Evolutionary conservation across 1,284 basidiomycete genomes (phyloP).

Genomic region (Cryptococcus sp.): DNA sequence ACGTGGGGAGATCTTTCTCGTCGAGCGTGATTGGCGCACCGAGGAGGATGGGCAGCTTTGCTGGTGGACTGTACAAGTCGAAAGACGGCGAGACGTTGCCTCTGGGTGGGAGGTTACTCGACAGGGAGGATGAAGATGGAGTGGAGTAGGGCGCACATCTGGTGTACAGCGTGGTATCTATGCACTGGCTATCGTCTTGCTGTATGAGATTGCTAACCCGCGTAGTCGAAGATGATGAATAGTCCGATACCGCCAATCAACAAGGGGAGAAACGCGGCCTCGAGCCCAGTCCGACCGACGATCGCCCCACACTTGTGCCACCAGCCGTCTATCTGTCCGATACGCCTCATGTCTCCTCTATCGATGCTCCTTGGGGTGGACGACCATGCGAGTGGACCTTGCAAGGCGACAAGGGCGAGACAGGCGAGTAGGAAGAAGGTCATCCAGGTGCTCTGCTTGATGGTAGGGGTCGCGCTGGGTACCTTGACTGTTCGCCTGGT

Average conservation of each 20-base stretch:
- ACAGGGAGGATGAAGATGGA: neutral
- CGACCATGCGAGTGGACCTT: neutral
- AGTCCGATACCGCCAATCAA: neutral
- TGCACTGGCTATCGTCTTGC: neutral
- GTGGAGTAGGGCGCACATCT: neutral
- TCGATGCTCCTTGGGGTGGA: too few relatives aligned
- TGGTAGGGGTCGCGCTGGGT: neutral
- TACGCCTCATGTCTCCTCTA: too few relatives aligned
- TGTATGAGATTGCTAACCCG: neutral
- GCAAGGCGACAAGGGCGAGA: neutral
- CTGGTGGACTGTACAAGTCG: slow-evolving; percentile 12
- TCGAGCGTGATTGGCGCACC: slow-evolving; percentile 32
- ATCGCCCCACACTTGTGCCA: neutral
- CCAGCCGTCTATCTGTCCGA: neutral
- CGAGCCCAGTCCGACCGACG: neutral
- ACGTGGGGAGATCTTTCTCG: slow-evolving; percentile 29
- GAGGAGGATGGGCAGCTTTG: slow-evolving; percentile 21
- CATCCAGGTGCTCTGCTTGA: slow-evolving; percentile 1
- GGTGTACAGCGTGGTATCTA: neutral
- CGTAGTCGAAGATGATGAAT: slow-evolving; percentile 1
- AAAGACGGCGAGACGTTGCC: neutral
- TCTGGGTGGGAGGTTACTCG: neutral
- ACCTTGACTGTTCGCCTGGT: neutral
- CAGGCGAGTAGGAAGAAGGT: neutral
- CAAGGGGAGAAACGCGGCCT: neutral